phyloP scores from a whole-genome alignment of 257 asterid genomes.

The Nicotiana otophora region DNA sequence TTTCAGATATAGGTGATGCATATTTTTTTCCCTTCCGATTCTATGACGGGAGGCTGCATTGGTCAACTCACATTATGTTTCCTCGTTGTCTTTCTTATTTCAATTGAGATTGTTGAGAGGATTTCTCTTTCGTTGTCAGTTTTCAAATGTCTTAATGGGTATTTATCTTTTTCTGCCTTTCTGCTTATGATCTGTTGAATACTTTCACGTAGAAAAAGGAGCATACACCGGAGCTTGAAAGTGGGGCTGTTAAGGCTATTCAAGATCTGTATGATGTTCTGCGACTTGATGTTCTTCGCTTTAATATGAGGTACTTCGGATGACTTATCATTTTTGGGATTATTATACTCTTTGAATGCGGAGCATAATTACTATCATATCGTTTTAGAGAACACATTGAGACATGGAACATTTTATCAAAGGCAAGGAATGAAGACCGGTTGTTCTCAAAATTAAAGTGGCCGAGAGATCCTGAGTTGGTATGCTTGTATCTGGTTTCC shows the following conservation, averaged over 20 bases:
- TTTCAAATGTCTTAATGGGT: not conserved
- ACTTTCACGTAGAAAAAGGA: conserved; percentile 61
- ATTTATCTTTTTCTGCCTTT: not conserved
- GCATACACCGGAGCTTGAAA: conserved; percentile 66
- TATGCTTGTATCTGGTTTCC: conserved; percentile 22
- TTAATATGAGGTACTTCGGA: conserved; percentile 62
- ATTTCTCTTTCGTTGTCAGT: not conserved
- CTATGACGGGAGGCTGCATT: not conserved
- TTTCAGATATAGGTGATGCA: not conserved
- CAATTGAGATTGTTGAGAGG: not conserved
- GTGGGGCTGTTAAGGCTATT: conserved; percentile 86
- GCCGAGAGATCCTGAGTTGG: conserved; percentile 86
- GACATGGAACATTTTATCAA: conserved; percentile 65
- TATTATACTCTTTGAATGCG: not conserved
- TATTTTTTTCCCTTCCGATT: not conserved
- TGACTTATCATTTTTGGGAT: not conserved
- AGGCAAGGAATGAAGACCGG: conserved; percentile 87
- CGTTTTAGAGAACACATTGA: conserved; percentile 61
- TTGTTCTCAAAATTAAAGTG: conserved; percentile 89
- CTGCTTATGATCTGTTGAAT: not conserved
- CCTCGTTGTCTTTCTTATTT: not conserved
- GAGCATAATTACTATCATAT: not conserved
- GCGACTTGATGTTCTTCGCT: conserved; percentile 64
- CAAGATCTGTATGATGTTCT: conserved; percentile 96
- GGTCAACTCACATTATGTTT: not conserved